Evolutionary conservation across 306 rosid genomes (phyloP).

Genomic region (Betula pendula): DNA sequence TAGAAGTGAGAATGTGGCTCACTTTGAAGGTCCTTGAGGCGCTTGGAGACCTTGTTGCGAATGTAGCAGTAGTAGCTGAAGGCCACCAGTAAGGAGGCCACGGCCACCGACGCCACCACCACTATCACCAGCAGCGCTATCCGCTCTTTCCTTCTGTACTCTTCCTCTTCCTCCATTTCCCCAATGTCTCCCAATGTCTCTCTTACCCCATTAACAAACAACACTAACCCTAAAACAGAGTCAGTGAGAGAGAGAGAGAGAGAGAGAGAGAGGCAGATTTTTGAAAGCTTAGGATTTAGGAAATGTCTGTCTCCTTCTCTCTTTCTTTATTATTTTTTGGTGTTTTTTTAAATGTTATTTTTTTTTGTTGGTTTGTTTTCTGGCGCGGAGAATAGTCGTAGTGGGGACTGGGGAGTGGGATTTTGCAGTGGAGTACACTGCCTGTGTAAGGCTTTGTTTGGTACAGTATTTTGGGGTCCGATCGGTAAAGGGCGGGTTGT

Average conservation of each 20-base stretch:
- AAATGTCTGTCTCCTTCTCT: slow-evolving; percentile 20
- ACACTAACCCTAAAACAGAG: slow-evolving; percentile 29
- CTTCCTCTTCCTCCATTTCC: slow-evolving; percentile 63
- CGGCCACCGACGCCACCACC: slow-evolving; percentile 71
- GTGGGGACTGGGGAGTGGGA: neutral
- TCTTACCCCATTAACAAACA: neutral
- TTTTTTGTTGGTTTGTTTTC: slow-evolving; percentile 23
- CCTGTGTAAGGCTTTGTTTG: too few species aligned
- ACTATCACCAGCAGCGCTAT: slow-evolving; percentile 51
- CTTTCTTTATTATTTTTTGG: neutral
- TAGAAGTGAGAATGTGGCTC: slow-evolving; percentile 13
- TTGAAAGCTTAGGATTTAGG: slow-evolving; percentile 32
- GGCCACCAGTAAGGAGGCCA: slow-evolving; percentile 69
- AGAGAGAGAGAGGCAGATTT: slow-evolving; percentile 4
- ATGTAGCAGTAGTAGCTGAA: slow-evolving; percentile 88
- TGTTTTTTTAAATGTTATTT: too few species aligned
- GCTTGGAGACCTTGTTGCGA: slow-evolving; percentile 66
- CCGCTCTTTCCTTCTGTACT: slow-evolving; percentile 56
- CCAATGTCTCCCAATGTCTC: neutral
- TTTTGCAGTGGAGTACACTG: slow-evolving; percentile 26
- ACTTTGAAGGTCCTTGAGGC: slow-evolving; percentile 55
- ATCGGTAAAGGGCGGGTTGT: too few species aligned
- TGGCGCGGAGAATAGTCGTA: slow-evolving; percentile 48
- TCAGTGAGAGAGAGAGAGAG: slow-evolving; percentile 19
- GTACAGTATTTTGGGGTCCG: too few species aligned